Evolutionary conservation across 768 basidiomycete species (phyloP), one percentile per base, ranked within the genome.

Genomic region (Agrocybe praecox): DNA sequence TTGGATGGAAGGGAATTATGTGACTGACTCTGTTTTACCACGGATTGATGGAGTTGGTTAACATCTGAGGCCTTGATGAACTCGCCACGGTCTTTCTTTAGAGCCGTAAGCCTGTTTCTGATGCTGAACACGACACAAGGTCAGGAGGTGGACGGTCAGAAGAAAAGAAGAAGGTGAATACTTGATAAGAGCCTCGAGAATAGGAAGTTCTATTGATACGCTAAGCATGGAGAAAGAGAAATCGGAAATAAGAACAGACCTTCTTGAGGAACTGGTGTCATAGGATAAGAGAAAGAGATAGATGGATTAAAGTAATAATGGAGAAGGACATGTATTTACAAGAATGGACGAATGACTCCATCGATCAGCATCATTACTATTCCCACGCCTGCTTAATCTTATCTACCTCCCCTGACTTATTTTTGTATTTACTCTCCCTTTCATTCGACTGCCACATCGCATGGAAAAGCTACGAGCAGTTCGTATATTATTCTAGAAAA

Each of bases 1-100:
- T 40, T 15, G 21, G 14, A 50, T 34, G 46, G 51, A 47, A 23
- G 53, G 21, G 51, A 15, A 59, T 43, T 34, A 43, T 52, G 45
- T 36, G 54, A 68, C 82, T 46, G 44, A 93, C 96, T 92, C 83
- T 98, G 94, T 69, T 94, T 94, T 56, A 98, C 90, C 59, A 97
- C 90, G 2, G 87, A 83, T 59, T 93, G 92, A 80, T 98, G 98
- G 58, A 98, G 87, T 40, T 85, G 81, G 71, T 96, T 89, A 48
- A 98, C 96, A 79, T 95, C 96, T 58, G 92, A 88, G 8, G 95
- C 83, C 65, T 94, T 93, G 72, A 97, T 92, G 77, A 90, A 98
- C 62, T 92, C 90, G 36, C 85, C 94, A 46, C 94, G 86, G 70
- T 96, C 89, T 79, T 94, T 91, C 83, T 95, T 95, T 71, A 96